phyloP scores from a whole-genome alignment of 2,329 filamentous ascomycete genomes.

The Exophiala phaeomuriformis region DNA sequence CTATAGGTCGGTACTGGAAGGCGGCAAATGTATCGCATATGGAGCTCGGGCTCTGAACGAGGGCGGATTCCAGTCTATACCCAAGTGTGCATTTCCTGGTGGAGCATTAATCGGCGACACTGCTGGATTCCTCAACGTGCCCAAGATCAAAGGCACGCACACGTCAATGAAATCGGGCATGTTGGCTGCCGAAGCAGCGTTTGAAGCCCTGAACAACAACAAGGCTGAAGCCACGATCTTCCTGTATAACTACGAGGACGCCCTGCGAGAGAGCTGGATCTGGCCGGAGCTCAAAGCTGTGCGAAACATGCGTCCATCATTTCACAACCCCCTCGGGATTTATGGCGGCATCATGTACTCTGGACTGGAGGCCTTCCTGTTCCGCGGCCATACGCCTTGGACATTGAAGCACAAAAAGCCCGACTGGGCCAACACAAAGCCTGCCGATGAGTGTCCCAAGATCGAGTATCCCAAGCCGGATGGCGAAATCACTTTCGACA shows the following conservation, averaged over 20 bases:
- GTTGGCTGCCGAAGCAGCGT: slow-evolving; percentile 88
- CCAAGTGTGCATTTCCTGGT: slow-evolving; percentile 92
- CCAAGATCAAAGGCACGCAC: slow-evolving; percentile 97
- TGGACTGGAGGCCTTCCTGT: slow-evolving; percentile 78
- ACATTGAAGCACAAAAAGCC: slow-evolving; percentile 76
- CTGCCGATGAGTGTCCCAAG: slow-evolving; percentile 70
- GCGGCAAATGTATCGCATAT: slow-evolving; percentile 95
- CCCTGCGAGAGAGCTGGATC: slow-evolving; percentile 75
- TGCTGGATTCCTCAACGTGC: slow-evolving; percentile 92
- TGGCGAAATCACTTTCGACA: slow-evolving; percentile 90
- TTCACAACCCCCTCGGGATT: slow-evolving; percentile 77
- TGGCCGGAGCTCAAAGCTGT: slow-evolving; percentile 94
- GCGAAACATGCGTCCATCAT: slow-evolving; percentile 94
- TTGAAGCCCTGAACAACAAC: slow-evolving; percentile 57
- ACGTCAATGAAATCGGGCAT: slow-evolving; percentile 97
- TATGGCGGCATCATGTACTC: slow-evolving; percentile 91
- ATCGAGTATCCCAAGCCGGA: slow-evolving; percentile 98
- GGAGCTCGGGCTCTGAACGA: slow-evolving; percentile 86
- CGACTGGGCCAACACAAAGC: slow-evolving; percentile 72
- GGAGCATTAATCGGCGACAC: slow-evolving; percentile 94
- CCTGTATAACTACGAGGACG: slow-evolving; percentile 88
- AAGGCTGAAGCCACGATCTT: slow-evolving; percentile 63
- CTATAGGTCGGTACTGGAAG: slow-evolving; percentile 78
- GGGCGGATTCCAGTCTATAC: slow-evolving; percentile 95
- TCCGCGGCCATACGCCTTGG: slow-evolving; percentile 84